A percentile compares a stretch with the other conserved stretches of the same genome.
Evolutionary conservation across 2,329 filamentous ascomycete species (phyloP).

Genomic region (Cercospora zeae-maydis): DNA sequence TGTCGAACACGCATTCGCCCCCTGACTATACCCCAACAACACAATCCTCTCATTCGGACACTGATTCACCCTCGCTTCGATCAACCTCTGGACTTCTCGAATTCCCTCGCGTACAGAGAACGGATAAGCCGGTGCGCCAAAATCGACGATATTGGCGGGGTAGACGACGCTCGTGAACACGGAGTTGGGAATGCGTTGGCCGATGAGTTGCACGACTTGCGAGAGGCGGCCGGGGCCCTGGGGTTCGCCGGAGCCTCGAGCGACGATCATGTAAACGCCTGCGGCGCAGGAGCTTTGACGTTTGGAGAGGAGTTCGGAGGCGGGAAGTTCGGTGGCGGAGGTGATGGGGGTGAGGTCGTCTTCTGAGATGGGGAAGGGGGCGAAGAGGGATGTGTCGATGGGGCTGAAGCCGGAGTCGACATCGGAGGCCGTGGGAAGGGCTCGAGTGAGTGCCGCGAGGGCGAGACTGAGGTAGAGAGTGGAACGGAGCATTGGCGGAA

Average conservation of each 20-base stretch:
- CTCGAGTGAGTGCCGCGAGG: neutral
- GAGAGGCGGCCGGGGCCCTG: neutral
- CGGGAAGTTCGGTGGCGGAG: neutral
- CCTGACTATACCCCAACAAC: neutral
- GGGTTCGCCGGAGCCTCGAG: neutral
- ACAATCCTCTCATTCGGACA: neutral
- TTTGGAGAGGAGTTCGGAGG: neutral
- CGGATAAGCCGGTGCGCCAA: neutral
- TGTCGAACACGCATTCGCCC: neutral
- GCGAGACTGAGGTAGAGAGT: neutral
- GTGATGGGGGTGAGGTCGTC: neutral
- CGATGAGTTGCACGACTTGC: neutral
- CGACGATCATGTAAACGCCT: slow-evolving; percentile 5
- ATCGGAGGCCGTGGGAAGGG: neutral
- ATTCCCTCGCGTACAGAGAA: neutral
- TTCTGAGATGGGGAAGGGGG: neutral
- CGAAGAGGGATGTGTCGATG: neutral
- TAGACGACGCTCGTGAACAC: neutral
- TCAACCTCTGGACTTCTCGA: neutral
- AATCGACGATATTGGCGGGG: neutral
- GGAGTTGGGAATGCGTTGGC: neutral
- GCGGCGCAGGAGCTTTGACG: neutral
- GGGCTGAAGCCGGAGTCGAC: neutral
- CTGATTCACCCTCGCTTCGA: neutral
- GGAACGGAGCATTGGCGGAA: neutral